phyloP scores from a whole-genome alignment of 2,329 filamentous ascomycete species.

The Penicillium hordei region DNA sequence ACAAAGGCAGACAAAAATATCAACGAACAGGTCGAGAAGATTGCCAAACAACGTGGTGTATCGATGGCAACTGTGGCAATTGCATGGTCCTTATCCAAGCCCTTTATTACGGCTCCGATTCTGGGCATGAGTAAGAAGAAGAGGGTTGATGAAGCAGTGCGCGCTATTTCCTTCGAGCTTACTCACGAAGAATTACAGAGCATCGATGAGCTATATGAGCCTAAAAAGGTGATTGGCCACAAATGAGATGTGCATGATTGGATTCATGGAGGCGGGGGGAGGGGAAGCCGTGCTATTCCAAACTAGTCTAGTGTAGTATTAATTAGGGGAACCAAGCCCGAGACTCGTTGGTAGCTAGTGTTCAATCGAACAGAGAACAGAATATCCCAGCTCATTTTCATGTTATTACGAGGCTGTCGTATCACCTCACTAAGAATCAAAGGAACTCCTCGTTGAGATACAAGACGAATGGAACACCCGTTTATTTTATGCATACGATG shows the following conservation, averaged over 20 bases:
- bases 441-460: too few relatives aligned
- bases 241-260: neutral
- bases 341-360: neutral
- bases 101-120: constrained; percentile 33
- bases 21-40: constrained; percentile 54
- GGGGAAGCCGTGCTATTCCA: neutral
- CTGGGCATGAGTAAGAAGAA: constrained; percentile 50
- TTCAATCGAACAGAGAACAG: neutral
- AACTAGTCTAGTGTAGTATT: neutral
- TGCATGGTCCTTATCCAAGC: constrained; percentile 54
- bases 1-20: constrained; percentile 37
- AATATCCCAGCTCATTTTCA: too few relatives aligned
- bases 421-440: too few relatives aligned
- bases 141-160: constrained; percentile 57
- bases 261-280: neutral
- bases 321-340: neutral
- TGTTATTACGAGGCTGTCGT: too few relatives aligned
- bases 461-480: too few relatives aligned
- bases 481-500: too few relatives aligned
- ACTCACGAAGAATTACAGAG: constrained; percentile 59
- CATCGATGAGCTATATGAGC: constrained; percentile 43
- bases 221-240: constrained; percentile 21
- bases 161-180: constrained; percentile 57
- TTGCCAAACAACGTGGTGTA: constrained; percentile 55
- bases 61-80: constrained; percentile 63